Conservation (phyloP, 2,329 filamentous ascomycete species). For the Sordariomycetes sp. region DNA sequence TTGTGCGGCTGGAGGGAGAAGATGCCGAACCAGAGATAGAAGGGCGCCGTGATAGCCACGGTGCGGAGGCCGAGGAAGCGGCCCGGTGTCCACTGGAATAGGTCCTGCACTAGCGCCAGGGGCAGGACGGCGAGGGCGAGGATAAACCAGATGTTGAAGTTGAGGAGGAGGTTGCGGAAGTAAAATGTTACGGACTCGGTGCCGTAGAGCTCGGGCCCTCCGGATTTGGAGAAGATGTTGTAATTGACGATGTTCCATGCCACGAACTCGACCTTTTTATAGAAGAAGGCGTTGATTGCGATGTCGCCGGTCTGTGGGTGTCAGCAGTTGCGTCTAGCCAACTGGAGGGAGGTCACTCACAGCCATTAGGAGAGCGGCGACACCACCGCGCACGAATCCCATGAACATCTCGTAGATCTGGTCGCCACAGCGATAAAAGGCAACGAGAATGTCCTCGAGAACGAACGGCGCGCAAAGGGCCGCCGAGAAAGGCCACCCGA, state of each 20-base stretch:
- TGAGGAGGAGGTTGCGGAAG: conserved; percentile 76
- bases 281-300: conserved; percentile 70
- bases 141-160: conserved; percentile 92
- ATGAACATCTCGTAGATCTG: conserved; percentile 44
- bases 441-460: conserved; percentile 57
- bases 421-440: conserved; percentile 38
- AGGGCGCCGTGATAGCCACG: conserved; percentile 66
- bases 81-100: conserved; percentile 44
- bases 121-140: conserved; percentile 65
- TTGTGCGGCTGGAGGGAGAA: conserved; percentile 93
- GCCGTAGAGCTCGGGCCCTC: conserved; percentile 84
- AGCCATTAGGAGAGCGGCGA: conserved; percentile 54
- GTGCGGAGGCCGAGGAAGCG: conserved; percentile 61
- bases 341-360: conserved; percentile 30
- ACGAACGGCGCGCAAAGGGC: conserved; percentile 73
- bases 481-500: conserved; percentile 91
- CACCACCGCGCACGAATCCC: conserved; percentile 52
- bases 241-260: conserved; percentile 91
- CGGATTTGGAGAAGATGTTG: conserved; percentile 76
- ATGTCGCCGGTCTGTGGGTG: conserved; percentile 48
- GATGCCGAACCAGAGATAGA: conserved; percentile 88
- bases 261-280: conserved; percentile 63
- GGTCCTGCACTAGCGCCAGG: conserved; percentile 60
- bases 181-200: conserved; percentile 98
- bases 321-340: neutral